Percentiles rank a stretch among this genome's conserved stretches.
These are phyloP conservation scores for Fusarium decemcellulare DNA, from an alignment of 2,329 filamentous ascomycete species.

Conservation along the genomic window DNA sequence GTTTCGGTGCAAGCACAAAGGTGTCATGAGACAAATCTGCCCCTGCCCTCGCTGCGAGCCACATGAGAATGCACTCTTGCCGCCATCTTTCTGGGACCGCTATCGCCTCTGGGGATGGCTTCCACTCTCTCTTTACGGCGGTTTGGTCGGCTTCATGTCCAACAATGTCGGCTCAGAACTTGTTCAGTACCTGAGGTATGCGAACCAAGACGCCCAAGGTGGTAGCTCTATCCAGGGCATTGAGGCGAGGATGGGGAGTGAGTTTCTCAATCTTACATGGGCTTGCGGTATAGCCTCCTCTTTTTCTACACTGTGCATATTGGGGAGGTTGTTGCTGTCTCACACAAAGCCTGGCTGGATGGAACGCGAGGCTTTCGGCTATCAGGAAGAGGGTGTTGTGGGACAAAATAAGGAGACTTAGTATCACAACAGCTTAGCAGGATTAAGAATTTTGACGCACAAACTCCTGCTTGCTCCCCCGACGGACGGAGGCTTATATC, in stretches of 20 bases:
- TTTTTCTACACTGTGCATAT: background rate
- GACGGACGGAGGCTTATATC: too few species aligned
- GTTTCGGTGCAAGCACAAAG: background rate
- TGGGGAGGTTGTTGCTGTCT: background rate
- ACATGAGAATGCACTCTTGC: background rate
- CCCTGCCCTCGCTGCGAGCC: background rate
- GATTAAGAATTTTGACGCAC: too few species aligned
- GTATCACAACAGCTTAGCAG: too few species aligned
- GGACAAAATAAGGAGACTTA: too few species aligned
- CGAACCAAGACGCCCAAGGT: background rate
- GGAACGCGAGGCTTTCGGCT: too few species aligned
- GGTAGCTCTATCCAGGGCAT: background rate
- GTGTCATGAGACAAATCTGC: background rate
- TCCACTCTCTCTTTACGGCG: background rate
- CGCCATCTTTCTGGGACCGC: background rate
- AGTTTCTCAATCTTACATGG: background rate
- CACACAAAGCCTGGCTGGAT: too few species aligned
- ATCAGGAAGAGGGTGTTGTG: too few species aligned
- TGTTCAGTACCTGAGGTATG: background rate
- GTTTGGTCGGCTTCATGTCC: background rate
- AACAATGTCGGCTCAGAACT: background rate
- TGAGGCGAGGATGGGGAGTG: background rate
- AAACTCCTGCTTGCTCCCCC: too few species aligned
- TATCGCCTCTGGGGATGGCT: background rate
- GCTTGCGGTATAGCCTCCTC: background rate